Evolutionary conservation across 2,329 filamentous ascomycete species (phyloP).

Genomic region (Talaromyces sp.): DNA sequence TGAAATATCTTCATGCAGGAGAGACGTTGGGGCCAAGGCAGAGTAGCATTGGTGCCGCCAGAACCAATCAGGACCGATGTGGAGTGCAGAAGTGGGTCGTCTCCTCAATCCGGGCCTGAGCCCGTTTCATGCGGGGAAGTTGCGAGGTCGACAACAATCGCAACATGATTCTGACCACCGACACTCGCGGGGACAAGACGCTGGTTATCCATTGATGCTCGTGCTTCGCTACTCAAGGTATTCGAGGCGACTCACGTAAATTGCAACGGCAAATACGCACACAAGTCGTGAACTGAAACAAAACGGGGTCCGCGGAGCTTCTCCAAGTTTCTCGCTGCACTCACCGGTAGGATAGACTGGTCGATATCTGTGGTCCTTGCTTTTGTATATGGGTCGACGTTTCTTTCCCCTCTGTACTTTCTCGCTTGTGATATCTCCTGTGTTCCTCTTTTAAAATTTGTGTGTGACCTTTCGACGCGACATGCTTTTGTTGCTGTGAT

Average conservation of each 20-base stretch:
- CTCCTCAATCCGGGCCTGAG: background rate
- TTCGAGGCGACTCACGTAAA: background rate
- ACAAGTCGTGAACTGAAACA: background rate
- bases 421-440: background rate
- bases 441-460: background rate
- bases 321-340: background rate
- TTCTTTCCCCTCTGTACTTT: background rate
- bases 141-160: background rate
- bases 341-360: background rate
- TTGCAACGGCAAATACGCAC: background rate
- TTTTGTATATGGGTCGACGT: background rate
- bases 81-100: background rate
- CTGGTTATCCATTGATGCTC: background rate
- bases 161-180: background rate
- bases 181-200: background rate
- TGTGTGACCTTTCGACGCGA: slow-evolving; percentile 7
- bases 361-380: background rate
- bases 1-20: no score
- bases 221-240: background rate
- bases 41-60: background rate
- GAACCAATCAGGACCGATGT: background rate
- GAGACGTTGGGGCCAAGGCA: background rate
- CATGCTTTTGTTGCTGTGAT: slow-evolving; percentile 9
- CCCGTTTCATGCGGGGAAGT: background rate
- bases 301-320: background rate